Evolutionary conservation across 352 stramenopile genomes (phyloP), one percentile per base, ranked within the genome.

Genomic region (Blastocystis sp.): DNA sequence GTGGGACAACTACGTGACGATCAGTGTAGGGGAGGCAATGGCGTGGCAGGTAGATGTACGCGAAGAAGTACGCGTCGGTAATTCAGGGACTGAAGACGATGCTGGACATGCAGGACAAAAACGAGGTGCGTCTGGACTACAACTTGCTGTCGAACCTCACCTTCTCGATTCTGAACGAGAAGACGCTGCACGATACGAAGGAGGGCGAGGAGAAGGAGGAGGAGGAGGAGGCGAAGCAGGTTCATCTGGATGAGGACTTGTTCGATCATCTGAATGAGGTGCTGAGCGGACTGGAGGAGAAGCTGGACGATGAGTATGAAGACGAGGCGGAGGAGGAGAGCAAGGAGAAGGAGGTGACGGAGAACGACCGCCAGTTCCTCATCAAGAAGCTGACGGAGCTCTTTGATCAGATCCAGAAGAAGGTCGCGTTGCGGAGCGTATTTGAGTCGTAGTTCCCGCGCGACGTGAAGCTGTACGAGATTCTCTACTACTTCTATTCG

Each of bases 1-100:
- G 4, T 87, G 84, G 84, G 84, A 87, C 38, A 87, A 87, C 63
- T 87, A 84, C 32, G 46, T 87, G 8, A 78, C 79, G 29, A 78
- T 87, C 24, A 87, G 72, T 56, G 67, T 87, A 56, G 4, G 56
- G 32, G 4, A 7, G 4, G 7, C 6, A 6, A 40, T 7, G 18
- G 32, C 36, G 24, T 72, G 4, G 44, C 24, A 38, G 24, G 40
- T 56, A 85, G 75, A 85, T 85, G 75, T 27, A 34, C n/a, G 18
- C 54, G 32, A 72, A 72, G 38, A 14, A 42, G 29, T 85, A 75
- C 40, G 63, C 57, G 9, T 59, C 63, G 27, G 75, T 85, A 18
- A 72, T 85, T 29, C 36, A 85, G 48, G 75, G 57, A 48, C 24
- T 85, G 21, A 75, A 49, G 21, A 75, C 64, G 0, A n/a, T 76